Evolutionary conservation across 305 asterid genomes (phyloP), one percentile per base, ranked within the genome.

Genomic region (Solanum chacoense): DNA sequence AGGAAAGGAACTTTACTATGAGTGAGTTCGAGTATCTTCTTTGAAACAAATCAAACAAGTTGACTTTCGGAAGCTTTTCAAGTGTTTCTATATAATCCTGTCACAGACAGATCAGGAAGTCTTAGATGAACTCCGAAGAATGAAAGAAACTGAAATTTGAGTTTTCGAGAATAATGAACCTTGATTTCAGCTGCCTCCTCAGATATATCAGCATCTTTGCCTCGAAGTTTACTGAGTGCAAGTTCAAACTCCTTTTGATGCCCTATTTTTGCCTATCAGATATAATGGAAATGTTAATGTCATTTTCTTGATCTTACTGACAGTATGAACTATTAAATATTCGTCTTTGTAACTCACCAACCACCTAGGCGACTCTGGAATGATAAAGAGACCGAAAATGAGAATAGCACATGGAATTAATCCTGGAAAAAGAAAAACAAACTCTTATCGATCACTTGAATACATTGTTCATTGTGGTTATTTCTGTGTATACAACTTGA

Each of bases 331-430:
- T 65, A 24, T 31, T 9, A 71, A 50, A 76, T n/a, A 12, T 32
- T 14, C 7, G 14, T 34, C 6, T 32, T 69, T 10, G 31, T 55
- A 20, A 88, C 93, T 93, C 94, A 96, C 99, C 90, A 97, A 97
- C 99, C 99, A 96, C 91, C 99, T 94, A 0, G 98, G 99, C 5
- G 99, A 97, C 87, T 97, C 99, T 6, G 99, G 99, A 87, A 97
- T 95, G 90, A 95, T 78, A 86, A 90, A 84, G 36, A 97, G 93
- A 26, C 99, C 99, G 26, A 94, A 24, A 87, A 96, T 91, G 84
- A 96, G 93, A 90, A 96, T 84, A 37, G 91, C 96, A 89, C 99
- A 96, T 38, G 99, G 99, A 88, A 94, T 79, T 42, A 97, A 89
- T 90, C 97, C 99, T 96, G 96, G 94, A 92, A n/a, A 55, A 80